Evolutionary conservation across 164 flowering plant species (phyloP).

Genomic region (Litsea cubeba): DNA sequence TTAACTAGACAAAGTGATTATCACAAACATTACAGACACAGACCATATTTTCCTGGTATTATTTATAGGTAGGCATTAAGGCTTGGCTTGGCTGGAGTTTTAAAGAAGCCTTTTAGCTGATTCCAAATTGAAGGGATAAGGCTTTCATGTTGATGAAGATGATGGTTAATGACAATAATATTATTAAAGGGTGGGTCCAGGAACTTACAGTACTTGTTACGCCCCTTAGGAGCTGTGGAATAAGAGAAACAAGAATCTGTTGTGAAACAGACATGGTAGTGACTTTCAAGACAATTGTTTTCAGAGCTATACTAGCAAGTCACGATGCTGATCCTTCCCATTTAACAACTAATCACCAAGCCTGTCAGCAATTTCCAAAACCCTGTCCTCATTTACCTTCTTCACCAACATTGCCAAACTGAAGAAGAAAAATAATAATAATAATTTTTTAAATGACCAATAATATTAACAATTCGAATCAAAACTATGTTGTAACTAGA

Average conservation of each 20-base stretch:
- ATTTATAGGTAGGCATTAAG: no score
- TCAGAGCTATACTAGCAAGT: conserved; percentile 89
- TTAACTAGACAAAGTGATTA: no score
- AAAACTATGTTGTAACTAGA: background rate
- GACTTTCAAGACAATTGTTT: conserved; percentile 82
- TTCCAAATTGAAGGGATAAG: no score
- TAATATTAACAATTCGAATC: background rate
- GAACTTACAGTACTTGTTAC: conserved; percentile 67
- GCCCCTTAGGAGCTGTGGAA: conserved; percentile 66
- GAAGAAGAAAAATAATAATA: conserved; percentile 11
- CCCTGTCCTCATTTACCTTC: conserved; percentile 69
- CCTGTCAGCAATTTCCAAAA: conserved; percentile 75
- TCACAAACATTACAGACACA: no score
- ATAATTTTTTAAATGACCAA: background rate
- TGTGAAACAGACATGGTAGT: conserved; percentile 52
- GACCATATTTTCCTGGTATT: no score
- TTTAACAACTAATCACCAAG: conserved; percentile 70
- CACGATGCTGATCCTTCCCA: conserved; percentile 91
- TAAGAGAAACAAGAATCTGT: conserved; percentile 55
- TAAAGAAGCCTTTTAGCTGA: no score
- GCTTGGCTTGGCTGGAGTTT: no score
- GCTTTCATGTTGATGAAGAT: no score
- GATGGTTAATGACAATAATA: background rate
- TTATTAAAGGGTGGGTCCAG: background rate
- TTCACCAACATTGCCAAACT: conserved; percentile 94